phyloP scores from a whole-genome alignment of 1,139 yeast genomes.

The Geotrichum carabidarum region DNA sequence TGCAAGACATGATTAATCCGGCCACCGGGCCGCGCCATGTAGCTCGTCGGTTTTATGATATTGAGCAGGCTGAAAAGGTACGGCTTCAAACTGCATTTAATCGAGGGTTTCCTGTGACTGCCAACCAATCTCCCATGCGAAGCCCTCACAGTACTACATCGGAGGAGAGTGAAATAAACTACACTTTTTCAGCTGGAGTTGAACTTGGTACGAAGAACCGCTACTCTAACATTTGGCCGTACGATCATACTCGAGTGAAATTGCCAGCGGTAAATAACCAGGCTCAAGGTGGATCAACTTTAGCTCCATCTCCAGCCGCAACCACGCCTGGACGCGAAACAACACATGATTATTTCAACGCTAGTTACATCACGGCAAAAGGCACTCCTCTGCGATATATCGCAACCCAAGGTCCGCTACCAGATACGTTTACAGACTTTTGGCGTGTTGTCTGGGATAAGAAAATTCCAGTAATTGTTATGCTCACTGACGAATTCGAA shows the following conservation, averaged over 20 bases:
- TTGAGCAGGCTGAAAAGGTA: slow-evolving; percentile 38
- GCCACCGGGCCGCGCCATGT: slow-evolving; percentile 33
- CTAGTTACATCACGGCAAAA: slow-evolving; percentile 46
- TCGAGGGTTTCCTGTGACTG: slow-evolving; percentile 3
- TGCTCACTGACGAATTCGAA: slow-evolving; percentile 56
- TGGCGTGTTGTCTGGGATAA: slow-evolving; percentile 70
- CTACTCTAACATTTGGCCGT: slow-evolving; percentile 76
- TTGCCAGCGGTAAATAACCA: slow-evolving; percentile 25
- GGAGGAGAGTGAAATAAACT: slow-evolving; percentile 24
- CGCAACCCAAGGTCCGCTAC: slow-evolving; percentile 83
- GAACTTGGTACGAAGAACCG: slow-evolving; percentile 71
- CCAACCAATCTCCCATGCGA: not conserved
- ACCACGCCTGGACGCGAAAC: not conserved
- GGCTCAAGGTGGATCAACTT: not conserved
- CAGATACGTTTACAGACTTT: slow-evolving; percentile 69
- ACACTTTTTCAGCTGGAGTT: slow-evolving; percentile 59
- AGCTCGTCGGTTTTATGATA: slow-evolving; percentile 36
- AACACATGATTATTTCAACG: slow-evolving; percentile 53
- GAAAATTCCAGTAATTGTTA: slow-evolving; percentile 56
- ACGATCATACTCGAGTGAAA: slow-evolving; percentile 71
- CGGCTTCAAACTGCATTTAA: slow-evolving; percentile 30
- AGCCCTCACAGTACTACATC: not conserved
- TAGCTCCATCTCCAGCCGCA: not conserved
- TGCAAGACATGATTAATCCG: slow-evolving; percentile 29
- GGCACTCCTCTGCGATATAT: slow-evolving; percentile 47